Base-by-base conservation (phyloP, 345 rosid genomes). In the Limnanthes douglasii region DNA sequence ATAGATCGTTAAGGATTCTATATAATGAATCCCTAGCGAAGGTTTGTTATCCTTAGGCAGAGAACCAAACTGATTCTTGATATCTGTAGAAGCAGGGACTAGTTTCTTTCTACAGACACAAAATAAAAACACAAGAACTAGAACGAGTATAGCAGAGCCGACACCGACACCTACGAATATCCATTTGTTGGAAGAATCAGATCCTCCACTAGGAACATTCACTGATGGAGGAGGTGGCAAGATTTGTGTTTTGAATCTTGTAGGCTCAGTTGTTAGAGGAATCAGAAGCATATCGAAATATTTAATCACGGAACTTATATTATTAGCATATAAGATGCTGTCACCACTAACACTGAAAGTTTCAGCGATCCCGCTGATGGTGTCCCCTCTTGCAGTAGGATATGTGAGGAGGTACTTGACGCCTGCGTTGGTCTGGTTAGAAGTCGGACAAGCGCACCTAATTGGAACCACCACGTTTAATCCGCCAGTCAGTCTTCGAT, bases 391-490 rank as follows among this genome's bases (percentile, higher is more conserved):
- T 5, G 56, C 45, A 43, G 66, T 64, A 20, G 72, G 25, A 46
- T 73, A 88, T 8, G 70, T 48, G 46, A 88, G 54, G 45, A 83
- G 55, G 41, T 74, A 76, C 8, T 36, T 70, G 34, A 60, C 40
- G 3, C 84, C 86, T 8, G 48, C 50, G 37, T 70, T 53, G 24
- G 42, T 41, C 57, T 88, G 97, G 34, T 36, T 63, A 1, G 34
- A 22, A 13, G 90, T 65, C 16, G 97, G 93, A 17, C 95, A 88
- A 23, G 93, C 95, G 34, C 97, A 88, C 32, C 84, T 57, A 15
- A 88, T 65, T 10, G 97, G 95, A 19, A 64, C 83, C 2, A 36
- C 28, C 8, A 83, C 60, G 8, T 20, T 10, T 42, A 41, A 2
- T 3, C 62, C 59, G 13, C 31, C 37, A 2, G 8, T 0, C 15